Evolutionary conservation across 148 eudicot species (phyloP), one percentile per base, ranked within the genome.

Genomic region (Cornus kousa): DNA sequence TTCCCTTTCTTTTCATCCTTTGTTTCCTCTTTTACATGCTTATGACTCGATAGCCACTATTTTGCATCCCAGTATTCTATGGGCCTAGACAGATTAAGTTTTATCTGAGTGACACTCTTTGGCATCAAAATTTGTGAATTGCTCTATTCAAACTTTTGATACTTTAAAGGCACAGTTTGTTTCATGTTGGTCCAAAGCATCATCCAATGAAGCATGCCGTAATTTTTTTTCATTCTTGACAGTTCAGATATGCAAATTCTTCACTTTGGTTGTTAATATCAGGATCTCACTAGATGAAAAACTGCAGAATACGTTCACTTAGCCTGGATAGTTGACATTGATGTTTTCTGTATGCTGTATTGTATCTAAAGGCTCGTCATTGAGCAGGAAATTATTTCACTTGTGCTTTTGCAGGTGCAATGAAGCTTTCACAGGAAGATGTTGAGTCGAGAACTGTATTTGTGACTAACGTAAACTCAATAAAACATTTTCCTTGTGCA

Each of bases 381-480:
- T 43, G 39, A 75, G 60, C 50, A 68, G 77, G 57, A 70, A 66
- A 75, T 66, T 74, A 65, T 70, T 80, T 75, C 35, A 73, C 43
- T 50, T 80, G 77, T 84, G 73, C 81, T 70, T 87, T 83, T 83
- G 86, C 86, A 87, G 90, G 86, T 83, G 62, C 72, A 68, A 8
- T 59, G 33, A 79, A 83, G 76, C 69, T 73, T 71, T 57, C 84
- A 55, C 75, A 48, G 65, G 86, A 79, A 80, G 84, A 80, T 81
- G 72, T 70, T 48, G 81, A 79, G 70, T 79, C 83, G 74, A 87
- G 88, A 82, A 81, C 88, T 72, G 83, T 87, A 24, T 70, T 85
- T 46, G 88, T 81, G 70, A 75, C 86, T 77, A 87, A 87, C 77
- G 90, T 87, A 85, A 82, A 67, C 75, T 84, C 73, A 62, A 32